Evolutionary conservation across 2,329 filamentous ascomycete species (phyloP).

Genomic region (Fusarium mangiferae): DNA sequence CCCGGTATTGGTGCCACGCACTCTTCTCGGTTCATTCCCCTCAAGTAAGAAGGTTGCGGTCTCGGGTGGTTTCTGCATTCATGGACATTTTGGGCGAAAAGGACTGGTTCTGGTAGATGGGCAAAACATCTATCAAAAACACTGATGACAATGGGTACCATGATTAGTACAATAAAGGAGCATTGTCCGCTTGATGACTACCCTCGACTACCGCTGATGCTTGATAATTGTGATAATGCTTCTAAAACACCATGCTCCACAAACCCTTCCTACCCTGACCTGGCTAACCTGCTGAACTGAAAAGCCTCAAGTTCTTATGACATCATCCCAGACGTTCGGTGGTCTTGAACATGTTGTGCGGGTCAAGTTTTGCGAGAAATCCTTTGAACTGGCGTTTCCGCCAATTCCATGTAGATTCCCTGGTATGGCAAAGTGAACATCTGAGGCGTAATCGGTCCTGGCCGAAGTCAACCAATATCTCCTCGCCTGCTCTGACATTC

Average conservation of each 20-base stretch:
- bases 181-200: conserved; percentile 51
- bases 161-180: conserved; percentile 57
- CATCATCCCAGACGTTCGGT: neutral
- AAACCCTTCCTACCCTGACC: neutral
- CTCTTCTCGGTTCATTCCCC: conserved; percentile 99
- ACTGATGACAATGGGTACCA: conserved; percentile 58
- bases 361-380: neutral
- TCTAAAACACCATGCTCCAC: neutral
- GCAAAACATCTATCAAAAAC: conserved; percentile 56
- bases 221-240: conserved; percentile 16
- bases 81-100: conserved; percentile 67
- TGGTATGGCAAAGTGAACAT: conserved; percentile 39
- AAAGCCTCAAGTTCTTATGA: neutral
- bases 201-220: conserved; percentile 32
- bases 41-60: conserved; percentile 86
- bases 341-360: neutral
- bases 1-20: conserved; percentile 99
- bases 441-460: conserved; percentile 42
- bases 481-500: conserved; percentile 42
- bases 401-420: neutral
- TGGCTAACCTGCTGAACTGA: neutral
- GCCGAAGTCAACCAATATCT: conserved; percentile 53
- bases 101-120: conserved; percentile 65
- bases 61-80: conserved; percentile 66
- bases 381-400: neutral